Evolutionary conservation across 768 basidiomycete genomes (phyloP), one percentile per base, ranked within the genome.

Genomic region (Russula ochroleuca): DNA sequence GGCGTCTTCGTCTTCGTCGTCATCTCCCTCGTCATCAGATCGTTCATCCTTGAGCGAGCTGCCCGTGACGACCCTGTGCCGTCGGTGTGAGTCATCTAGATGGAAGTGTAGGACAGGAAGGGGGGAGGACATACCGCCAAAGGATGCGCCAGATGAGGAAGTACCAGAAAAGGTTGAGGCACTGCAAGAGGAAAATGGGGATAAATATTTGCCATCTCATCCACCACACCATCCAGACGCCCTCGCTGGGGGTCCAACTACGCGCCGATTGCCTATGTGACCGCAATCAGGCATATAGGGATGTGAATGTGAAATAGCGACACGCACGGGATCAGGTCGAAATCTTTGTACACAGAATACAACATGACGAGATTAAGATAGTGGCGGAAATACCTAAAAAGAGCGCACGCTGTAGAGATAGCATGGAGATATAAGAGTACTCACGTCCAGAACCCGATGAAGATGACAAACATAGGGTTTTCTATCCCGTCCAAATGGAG

Each of bases 81-180:
- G 3, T 25, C 52, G 17, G 47, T 3, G 33, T 69, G 10, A 66
- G 65, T 31, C 23, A 43, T 33, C 28, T 31, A 33, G 28, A 23
- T 40, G 35, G 45, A 35, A 8, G 51, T 6, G 28, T 15, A 25
- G 19, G 40, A 25, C 23, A 19, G 10, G 40, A 49, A 52, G 28
- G 40, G 28, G 40, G 37, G 28, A 38, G 6, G 13, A 77, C 85
- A 49, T 66, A 93, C 92, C 89, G 81, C 54, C 81, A 74, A 17
- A 88, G 78, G 57, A 96, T 88, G 59, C 92, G 85, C 72, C 82
- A 74, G 77, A 98, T 94, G 31, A 94, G 78, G 75, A 79, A 85
- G 73, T 91, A 96, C 95, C 95, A 98, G 79, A 97, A 97, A 28
- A 96, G 63, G 72, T 98, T 98, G 69, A 99, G 79, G 45, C 83